phyloP scores from a whole-genome alignment of 169 alveolate genomes.

The Pseudocohnilembus persalinus region DNA sequence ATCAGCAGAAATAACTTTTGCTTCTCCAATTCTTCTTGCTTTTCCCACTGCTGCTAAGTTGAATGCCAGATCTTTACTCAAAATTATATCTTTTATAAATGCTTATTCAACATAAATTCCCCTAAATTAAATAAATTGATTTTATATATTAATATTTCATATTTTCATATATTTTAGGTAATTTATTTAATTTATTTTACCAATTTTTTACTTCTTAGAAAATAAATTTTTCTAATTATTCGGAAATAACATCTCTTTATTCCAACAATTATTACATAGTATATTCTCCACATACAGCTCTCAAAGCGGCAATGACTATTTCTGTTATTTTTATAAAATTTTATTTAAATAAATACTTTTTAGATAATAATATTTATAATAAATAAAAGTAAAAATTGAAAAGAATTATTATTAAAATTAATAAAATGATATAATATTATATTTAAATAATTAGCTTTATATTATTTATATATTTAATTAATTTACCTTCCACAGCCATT shows the following conservation, averaged over 20 bases:
- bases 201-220: neutral
- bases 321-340: no score
- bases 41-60: neutral
- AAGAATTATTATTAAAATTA: no score
- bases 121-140: neutral
- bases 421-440: neutral
- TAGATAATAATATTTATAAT: no score
- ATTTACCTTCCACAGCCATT: neutral
- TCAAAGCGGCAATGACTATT: neutral
- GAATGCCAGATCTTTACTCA: neutral
- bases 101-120: neutral
- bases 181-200: neutral
- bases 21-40: neutral
- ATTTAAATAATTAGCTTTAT: neutral
- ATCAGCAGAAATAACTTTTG: neutral
- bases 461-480: no score
- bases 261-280: neutral
- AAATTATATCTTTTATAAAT: neutral
- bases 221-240: neutral
- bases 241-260: neutral
- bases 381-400: no score
- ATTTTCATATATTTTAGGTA: no score
- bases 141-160: no score
- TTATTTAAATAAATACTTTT: no score
- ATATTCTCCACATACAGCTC: neutral